These are phyloP conservation scores for Lepidopterella palustris DNA, from an alignment of 495 filamentous ascomycete species.

Conservation along the genomic window DNA sequence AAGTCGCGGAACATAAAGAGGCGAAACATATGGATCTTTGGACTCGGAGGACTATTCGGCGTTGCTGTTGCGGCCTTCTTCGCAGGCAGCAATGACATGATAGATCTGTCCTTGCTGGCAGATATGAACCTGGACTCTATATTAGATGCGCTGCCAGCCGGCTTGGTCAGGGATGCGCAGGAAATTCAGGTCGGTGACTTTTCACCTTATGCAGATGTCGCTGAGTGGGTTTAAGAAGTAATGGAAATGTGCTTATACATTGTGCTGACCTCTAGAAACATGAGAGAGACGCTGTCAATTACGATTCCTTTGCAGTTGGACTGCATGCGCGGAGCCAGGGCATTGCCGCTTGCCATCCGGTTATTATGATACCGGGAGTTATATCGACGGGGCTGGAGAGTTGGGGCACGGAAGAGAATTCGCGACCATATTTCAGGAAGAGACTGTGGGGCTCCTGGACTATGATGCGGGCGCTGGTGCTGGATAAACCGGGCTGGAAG, in stretches of 20 bases:
- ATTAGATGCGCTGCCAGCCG: constrained; percentile 75
- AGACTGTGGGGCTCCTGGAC: constrained; percentile 95
- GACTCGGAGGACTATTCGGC: constrained; percentile 76
- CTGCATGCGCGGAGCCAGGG: constrained; percentile 77
- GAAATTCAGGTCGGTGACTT: constrained; percentile 60
- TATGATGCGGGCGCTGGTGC: constrained; percentile 91
- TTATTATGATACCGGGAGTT: constrained; percentile 95
- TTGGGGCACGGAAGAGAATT: constrained; percentile 80
- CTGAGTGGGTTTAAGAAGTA: background rate
- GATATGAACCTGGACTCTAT: constrained; percentile 79
- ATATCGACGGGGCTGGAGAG: constrained; percentile 96
- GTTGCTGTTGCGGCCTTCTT: constrained; percentile 76
- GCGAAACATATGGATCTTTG: constrained; percentile 71
- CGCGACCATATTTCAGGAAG: constrained; percentile 85
- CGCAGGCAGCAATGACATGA: constrained; percentile 74
- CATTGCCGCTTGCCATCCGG: constrained; percentile 72
- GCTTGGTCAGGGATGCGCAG: constrained; percentile 72
- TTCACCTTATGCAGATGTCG: background rate
- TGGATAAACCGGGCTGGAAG: constrained; percentile 93
- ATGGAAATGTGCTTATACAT: constrained; percentile 18
- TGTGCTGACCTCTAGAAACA: constrained; percentile 50
- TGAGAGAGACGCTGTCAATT: constrained; percentile 79
- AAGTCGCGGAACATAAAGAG: constrained; percentile 36
- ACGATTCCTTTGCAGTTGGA: constrained; percentile 89
- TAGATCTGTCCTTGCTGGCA: constrained; percentile 68